These are phyloP conservation scores for Lentinus tigrinus DNA, from an alignment of 768 basidiomycete species.

Conservation along the genomic window DNA sequence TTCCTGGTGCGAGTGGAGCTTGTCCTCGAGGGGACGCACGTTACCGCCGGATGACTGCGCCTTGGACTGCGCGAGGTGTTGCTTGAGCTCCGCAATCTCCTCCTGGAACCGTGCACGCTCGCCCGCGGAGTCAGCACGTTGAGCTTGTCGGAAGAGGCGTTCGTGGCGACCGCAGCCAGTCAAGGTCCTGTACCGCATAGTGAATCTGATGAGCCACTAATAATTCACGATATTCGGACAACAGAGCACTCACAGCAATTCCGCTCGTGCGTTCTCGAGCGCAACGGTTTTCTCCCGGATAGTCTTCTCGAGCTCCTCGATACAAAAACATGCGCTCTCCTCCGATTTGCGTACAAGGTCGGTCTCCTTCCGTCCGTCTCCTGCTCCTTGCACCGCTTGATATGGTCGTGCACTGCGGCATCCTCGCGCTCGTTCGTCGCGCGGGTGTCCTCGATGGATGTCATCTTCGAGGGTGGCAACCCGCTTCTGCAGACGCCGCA, in stretches of 20 bases:
- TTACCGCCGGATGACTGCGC: constrained; percentile 24
- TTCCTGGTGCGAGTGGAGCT: constrained; percentile 11
- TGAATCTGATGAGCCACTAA: constrained; percentile 23
- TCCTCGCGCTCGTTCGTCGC: constrained; percentile 76
- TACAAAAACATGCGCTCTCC: constrained; percentile 54
- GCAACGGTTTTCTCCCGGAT: constrained; percentile 83
- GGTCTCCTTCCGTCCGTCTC: constrained; percentile 66
- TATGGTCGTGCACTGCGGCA: constrained; percentile 52
- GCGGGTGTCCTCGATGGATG: constrained; percentile 76
- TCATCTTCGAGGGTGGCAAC: constrained; percentile 77
- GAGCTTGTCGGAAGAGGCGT: constrained; percentile 37
- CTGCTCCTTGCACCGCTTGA: constrained; percentile 69
- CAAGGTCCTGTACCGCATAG: constrained; percentile 52
- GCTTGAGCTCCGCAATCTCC: constrained; percentile 56
- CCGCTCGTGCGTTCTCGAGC: constrained; percentile 85
- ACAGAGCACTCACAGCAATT: constrained; percentile 62
- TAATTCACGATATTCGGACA: background rate
- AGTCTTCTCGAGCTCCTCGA: constrained; percentile 89
- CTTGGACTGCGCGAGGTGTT: constrained; percentile 42
- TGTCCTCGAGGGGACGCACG: constrained; percentile 4
- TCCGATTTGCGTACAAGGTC: constrained; percentile 66
- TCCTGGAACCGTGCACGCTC: constrained; percentile 46
- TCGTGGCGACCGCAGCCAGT: constrained; percentile 40
- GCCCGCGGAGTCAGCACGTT: constrained; percentile 48
- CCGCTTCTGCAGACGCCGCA: constrained; percentile 82